Percentiles rank a stretch among this genome's conserved stretches.
These are phyloP conservation scores for Pestalotiopsis sp. DNA, from an alignment of 2,329 filamentous ascomycete genomes.

Conservation along the genomic window DNA sequence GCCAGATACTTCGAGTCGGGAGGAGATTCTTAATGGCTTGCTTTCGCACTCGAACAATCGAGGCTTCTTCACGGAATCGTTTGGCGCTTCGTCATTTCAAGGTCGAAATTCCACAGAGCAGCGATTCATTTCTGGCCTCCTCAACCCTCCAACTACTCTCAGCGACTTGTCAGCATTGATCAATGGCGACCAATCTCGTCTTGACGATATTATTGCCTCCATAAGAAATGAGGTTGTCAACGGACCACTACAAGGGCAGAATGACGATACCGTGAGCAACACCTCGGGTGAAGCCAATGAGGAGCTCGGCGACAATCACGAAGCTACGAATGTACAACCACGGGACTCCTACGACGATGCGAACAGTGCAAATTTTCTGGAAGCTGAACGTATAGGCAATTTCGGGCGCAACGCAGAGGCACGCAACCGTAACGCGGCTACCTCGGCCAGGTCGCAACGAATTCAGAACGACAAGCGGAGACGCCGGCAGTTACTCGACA, in stretches of 20 bases:
- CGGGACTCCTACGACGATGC: constrained; percentile 22
- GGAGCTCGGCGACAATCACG: constrained; percentile 4
- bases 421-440: constrained; percentile 13
- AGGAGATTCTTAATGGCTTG: constrained; percentile 59
- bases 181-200: constrained; percentile 28
- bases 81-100: constrained; percentile 26
- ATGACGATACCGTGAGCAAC: constrained; percentile 22
- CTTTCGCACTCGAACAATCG: constrained; percentile 39
- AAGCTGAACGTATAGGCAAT: constrained; percentile 34
- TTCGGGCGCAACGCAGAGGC: constrained; percentile 35
- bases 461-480: constrained; percentile 40
- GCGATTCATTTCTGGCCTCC: constrained; percentile 30
- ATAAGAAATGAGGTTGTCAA: constrained; percentile 23
- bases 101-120: constrained; percentile 22
- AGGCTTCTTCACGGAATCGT: constrained; percentile 34
- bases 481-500: constrained; percentile 59
- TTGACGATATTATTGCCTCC: constrained; percentile 32
- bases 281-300: constrained; percentile 27
- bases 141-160: constrained; percentile 32
- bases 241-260: constrained; percentile 16
- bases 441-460: constrained; percentile 36
- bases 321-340: background rate
- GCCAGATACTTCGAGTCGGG: constrained; percentile 61
- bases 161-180: constrained; percentile 31
- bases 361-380: no score